phyloP scores from a whole-genome alignment of 2,329 filamentous ascomycete species.

The Penicillium sp. region DNA sequence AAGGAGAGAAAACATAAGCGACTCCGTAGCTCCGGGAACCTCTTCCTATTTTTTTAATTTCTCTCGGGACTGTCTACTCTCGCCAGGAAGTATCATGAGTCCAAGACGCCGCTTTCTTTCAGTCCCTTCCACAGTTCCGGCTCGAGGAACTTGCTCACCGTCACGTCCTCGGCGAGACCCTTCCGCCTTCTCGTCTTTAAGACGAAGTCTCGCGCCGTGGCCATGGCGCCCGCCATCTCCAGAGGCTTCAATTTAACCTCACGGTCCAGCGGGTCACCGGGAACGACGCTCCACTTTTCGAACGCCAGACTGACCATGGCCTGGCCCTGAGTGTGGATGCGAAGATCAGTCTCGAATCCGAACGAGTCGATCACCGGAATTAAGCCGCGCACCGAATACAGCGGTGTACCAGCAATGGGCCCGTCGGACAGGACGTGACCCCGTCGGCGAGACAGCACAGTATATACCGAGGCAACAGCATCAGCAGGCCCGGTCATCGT shows the following conservation, averaged over 20 bases:
- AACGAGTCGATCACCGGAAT: constrained; percentile 97
- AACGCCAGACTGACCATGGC: constrained; percentile 90
- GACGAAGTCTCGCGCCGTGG: constrained; percentile 91
- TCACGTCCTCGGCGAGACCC: constrained; percentile 91
- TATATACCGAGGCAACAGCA: constrained; percentile 85
- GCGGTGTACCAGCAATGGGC: constrained; percentile 86
- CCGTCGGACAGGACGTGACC: constrained; percentile 94
- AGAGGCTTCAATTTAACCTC: constrained; percentile 78
- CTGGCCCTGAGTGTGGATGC: constrained; percentile 92
- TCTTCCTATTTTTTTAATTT: constrained; percentile 4
- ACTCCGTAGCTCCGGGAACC: constrained; percentile 12
- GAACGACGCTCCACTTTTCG: constrained; percentile 93
- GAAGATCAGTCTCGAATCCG: constrained; percentile 94
- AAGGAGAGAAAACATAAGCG: neutral
- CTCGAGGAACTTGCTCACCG: constrained; percentile 93
- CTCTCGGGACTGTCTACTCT: neutral
- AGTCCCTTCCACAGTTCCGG: constrained; percentile 86
- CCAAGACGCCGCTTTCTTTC: constrained; percentile 84
- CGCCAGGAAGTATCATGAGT: constrained; percentile 46
- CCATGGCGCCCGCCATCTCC: constrained; percentile 83
- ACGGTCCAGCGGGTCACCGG: constrained; percentile 89
- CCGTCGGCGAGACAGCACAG: constrained; percentile 79
- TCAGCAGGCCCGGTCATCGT: constrained; percentile 91
- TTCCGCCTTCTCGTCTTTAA: constrained; percentile 92
- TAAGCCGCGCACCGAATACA: constrained; percentile 87